Conservation (phyloP, 2,329 filamentous ascomycete genomes). For the Fusarium sublunatum region DNA sequence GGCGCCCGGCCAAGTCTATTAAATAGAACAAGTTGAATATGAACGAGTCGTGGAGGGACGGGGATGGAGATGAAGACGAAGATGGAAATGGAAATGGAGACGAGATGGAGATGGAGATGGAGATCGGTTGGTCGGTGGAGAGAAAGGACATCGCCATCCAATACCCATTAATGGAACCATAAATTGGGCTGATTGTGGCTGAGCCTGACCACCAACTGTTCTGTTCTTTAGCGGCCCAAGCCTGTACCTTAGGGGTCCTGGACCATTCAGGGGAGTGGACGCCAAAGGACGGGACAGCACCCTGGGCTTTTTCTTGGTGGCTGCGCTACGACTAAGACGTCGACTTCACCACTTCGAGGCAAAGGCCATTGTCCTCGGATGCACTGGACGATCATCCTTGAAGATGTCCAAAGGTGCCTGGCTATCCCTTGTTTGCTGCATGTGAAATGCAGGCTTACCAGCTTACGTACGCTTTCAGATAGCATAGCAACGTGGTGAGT, state of each 20-base stretch:
- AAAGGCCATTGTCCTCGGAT: constrained; percentile 5
- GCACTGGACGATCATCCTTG: neutral
- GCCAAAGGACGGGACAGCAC: constrained; percentile 4
- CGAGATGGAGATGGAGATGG: constrained; percentile 15
- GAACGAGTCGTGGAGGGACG: constrained; percentile 6
- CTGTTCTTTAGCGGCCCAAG: constrained; percentile 19
- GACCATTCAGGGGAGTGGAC: neutral
- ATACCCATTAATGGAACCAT: constrained; percentile 13
- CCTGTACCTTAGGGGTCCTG: constrained; percentile 16
- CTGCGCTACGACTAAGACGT: neutral
- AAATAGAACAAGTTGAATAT: neutral
- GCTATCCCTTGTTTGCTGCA: constrained; percentile 3
- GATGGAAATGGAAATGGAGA: constrained; percentile 12
- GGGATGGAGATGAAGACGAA: constrained; percentile 9
- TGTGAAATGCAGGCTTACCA: constrained; percentile 1
- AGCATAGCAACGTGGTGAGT: constrained; percentile 30
- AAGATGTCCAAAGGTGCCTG: neutral
- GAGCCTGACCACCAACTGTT: constrained; percentile 27
- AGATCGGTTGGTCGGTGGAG: constrained; percentile 31
- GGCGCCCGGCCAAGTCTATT: neutral
- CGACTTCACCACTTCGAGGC: neutral
- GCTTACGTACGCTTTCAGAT: constrained; percentile 21
- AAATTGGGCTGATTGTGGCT: constrained; percentile 41
- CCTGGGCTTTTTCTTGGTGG: constrained; percentile 13
- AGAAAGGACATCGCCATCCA: constrained; percentile 18